Percentiles rank a stretch among this genome's conserved stretches.
Conservation (phyloP, 192 early-diverging fungal genomes). For the Umbelopsis isabellina region DNA sequence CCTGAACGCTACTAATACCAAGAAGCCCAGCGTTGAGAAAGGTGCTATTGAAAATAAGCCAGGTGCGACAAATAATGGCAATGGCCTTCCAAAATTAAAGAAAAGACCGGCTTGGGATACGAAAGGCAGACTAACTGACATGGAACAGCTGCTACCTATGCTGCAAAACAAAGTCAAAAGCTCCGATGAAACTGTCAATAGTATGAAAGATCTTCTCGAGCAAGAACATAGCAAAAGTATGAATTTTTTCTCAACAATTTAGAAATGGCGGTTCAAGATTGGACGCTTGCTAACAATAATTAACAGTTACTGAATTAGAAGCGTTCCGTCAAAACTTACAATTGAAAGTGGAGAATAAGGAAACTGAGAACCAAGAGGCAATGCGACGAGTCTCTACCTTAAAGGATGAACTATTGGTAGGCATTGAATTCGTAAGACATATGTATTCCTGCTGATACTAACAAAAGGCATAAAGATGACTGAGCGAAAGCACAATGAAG, state of each 20-base stretch:
- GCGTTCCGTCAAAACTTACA: slow-evolving; percentile 55
- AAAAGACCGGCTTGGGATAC: slow-evolving; percentile 76
- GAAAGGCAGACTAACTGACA: slow-evolving; percentile 81
- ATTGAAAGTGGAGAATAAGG: slow-evolving; percentile 60
- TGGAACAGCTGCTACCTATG: slow-evolving; percentile 55
- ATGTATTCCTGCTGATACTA: background rate
- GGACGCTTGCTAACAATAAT: background rate
- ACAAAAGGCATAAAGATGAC: slow-evolving; percentile 28
- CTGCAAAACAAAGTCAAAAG: slow-evolving; percentile 57
- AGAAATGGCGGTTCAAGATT: slow-evolving; percentile 22
- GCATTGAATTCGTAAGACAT: background rate
- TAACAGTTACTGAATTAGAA: slow-evolving; percentile 35
- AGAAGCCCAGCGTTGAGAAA: background rate
- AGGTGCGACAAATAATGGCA: background rate
- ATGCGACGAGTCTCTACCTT: slow-evolving; percentile 44
- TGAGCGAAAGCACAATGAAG: slow-evolving; percentile 45
- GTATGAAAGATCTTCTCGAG: slow-evolving; percentile 54
- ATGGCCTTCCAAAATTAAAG: slow-evolving; percentile 49
- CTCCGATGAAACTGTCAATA: slow-evolving; percentile 51
- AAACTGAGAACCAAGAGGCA: slow-evolving; percentile 60
- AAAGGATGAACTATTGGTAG: slow-evolving; percentile 39
- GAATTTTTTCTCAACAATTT: background rate
- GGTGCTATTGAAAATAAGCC: background rate
- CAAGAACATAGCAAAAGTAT: slow-evolving; percentile 50
- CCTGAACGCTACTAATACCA: background rate